Evolutionary conservation across 345 rosid species (phyloP), one percentile per base, ranked within the genome.

Genomic region (Geranium brycei): DNA sequence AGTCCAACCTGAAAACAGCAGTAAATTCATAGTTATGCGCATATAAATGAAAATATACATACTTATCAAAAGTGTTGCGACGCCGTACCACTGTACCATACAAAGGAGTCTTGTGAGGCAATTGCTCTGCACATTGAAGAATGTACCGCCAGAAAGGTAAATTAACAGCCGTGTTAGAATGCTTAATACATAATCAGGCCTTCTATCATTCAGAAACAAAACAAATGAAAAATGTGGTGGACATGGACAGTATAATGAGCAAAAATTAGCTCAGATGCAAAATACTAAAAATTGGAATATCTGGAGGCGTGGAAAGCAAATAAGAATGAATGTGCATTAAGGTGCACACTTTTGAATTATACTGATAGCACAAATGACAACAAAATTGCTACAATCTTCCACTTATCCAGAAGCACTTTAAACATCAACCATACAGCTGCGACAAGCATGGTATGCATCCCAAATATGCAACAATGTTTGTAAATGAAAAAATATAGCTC

Each of bases 31-130:
- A 56, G 41, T 4, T 17, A n/a, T 31, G 23, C 23, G 47, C n/a
- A 61, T 28, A 31, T 12, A 58, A n/a, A 65, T 53, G 35, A 17
- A 4, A 57, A 31, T 60, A 62, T 62, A 2, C 1, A 14, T 23
- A 23, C 31, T 4, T n/a, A 47, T 23, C 17, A 61, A 19, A 65
- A 66, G 60, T 56, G 65, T 31, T 64, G 18, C 64, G 71, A 65
- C 73, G 62, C 65, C 88, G 30, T 85, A 88, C 97, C 99, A 88
- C 61, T 66, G 99, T 80, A 31, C 87, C 92, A 64, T 88, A 90
- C 31, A 93, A 68, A 58, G 99, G 95, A 84, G 83, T 80, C 83
- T 90, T 90, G 81, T 90, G 97, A 72, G 99, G 97, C 82, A 91
- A 81, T 64, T 90, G 92, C 63, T 85, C 87, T 4, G 90, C 88